Base-by-base conservation (phyloP, 306 rosid species). In the Cucurbita argyrosperma region DNA sequence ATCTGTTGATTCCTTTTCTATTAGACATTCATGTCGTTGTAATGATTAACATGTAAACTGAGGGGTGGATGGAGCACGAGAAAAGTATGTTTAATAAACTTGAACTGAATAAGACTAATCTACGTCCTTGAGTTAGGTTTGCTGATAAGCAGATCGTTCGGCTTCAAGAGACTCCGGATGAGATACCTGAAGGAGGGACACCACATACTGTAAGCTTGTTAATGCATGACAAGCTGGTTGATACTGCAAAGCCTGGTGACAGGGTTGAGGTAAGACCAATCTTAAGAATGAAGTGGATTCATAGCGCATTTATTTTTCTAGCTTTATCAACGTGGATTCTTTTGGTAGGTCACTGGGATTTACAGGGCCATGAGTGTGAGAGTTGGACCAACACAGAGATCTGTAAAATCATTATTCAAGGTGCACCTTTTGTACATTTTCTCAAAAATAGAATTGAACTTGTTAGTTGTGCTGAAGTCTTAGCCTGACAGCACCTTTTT, bases 181-280 rank as follows among this genome's bases (percentile, higher is more conserved):
- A 94, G 82, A 94, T 94, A 51, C 99, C 97, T 23, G 99, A 94
- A 38, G 99, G 99, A 76, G 99, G 99, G 60, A 94, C 99, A 42
- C 97, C 99, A 38, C 99, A 94, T 84, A 91, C 96, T 3, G 99
- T 94, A 63, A 94, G 96, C 85, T 81, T 94, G 89, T 84, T 94
- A 82, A 76, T 94, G 96, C 97, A 94, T 70, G 97, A 89, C 87
- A 91, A 91, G 82, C 88, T 94, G 79, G 99, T 94, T 70, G 99
- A 94, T 82, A 59, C 86, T 72, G 97, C 90, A 79, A 94, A 91
- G 86, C 99, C 97, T 13, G 99, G 99, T 75, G 99, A 91, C 81
- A 85, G 97, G 85, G 83, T 94, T 84, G 97, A 94, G 97, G 99
- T 91, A 21, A 78, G 83, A 83, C 62, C 69, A 61, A 40, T 38